Evolutionary conservation across 2,329 filamentous ascomycete genomes (phyloP).

Genomic region (Verticillium isaacii): DNA sequence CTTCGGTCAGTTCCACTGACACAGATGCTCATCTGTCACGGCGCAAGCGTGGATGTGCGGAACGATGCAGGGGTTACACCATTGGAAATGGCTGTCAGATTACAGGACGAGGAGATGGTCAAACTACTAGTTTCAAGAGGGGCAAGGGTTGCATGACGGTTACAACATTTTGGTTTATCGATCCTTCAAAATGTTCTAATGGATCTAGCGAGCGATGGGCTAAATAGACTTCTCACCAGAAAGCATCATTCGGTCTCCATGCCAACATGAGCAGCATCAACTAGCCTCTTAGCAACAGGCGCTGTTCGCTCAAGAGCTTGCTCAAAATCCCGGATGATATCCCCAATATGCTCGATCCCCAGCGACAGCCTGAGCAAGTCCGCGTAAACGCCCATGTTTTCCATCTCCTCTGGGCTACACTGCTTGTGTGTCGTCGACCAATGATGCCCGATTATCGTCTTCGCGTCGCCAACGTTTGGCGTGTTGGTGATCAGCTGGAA

Average conservation of each 20-base stretch:
- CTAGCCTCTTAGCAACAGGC: neutral
- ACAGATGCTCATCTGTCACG: neutral
- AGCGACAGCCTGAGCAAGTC: slow-evolving; percentile 94
- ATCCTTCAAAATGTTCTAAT: too few species aligned
- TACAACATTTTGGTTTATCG: too few species aligned
- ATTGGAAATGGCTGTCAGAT: neutral
- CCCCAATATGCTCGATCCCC: slow-evolving; percentile 93
- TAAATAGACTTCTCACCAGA: too few species aligned
- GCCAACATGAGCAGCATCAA: neutral
- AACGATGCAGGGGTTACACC: neutral
- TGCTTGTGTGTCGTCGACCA: slow-evolving; percentile 96
- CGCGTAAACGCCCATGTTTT: slow-evolving; percentile 76
- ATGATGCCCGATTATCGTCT: slow-evolving; percentile 61
- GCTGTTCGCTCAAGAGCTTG: slow-evolving; percentile 65
- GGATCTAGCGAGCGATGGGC: too few species aligned
- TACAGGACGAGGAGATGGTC: neutral
- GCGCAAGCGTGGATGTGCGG: neutral
- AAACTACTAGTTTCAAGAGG: neutral
- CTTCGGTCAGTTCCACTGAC: neutral
- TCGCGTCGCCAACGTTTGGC: slow-evolving; percentile 93
- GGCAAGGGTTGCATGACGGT: neutral
- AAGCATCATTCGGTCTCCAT: neutral
- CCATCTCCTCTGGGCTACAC: slow-evolving; percentile 75
- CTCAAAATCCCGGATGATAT: slow-evolving; percentile 93
- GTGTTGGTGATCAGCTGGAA: slow-evolving; percentile 97